Base-by-base conservation (phyloP, 331 rosid genomes). In the Pyrus hybrid region DNA sequence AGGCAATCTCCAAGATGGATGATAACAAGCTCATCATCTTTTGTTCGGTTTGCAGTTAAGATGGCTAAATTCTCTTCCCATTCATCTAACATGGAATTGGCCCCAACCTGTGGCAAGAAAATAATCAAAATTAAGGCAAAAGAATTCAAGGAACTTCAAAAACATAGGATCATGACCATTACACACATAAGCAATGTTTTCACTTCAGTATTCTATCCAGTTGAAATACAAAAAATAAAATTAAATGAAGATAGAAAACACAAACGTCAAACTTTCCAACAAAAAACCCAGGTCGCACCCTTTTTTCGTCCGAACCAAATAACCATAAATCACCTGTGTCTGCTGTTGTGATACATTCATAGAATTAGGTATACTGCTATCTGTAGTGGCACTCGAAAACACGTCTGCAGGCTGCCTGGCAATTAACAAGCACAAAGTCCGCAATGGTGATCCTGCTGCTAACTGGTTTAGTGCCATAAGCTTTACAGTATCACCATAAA, bases 41-140 rank as follows among this genome's bases (percentile, higher is more conserved):
- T 80, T 25, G 79, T 80, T 74, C 76, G 62, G 73, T 80, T 80
- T 25, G 83, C 72, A 49, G 83, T 68, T 62, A 80, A 74, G 79
- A 80, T 74, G 58, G 79, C 75, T 51, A 80, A 63, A 74, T 80
- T 80, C 66, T 74, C 83, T 74, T 80, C 79, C 83, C 83, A 80
- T 25, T 68, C 83, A 33, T 68, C 76, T 62, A 80, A 63, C 76
- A 74, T 74, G 67, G 58, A 33, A 60, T 74, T 80, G 70, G 76
- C 76, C 54, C 69, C 79, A 62, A n/a, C 65, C 83, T 80, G 72
- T 33, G 37, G 45, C 4, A 41, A 63, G 29, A 4, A 60, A 74
- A 23, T 13, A 62, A 30, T 16, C 51, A 60, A 79, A 67, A 28
- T 35, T 37, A 51, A 60, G 32, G 37, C 66, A 61, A 78, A 68